Base-by-base conservation (phyloP, 2,329 filamentous ascomycete species). In the Ophiostoma sp. region DNA sequence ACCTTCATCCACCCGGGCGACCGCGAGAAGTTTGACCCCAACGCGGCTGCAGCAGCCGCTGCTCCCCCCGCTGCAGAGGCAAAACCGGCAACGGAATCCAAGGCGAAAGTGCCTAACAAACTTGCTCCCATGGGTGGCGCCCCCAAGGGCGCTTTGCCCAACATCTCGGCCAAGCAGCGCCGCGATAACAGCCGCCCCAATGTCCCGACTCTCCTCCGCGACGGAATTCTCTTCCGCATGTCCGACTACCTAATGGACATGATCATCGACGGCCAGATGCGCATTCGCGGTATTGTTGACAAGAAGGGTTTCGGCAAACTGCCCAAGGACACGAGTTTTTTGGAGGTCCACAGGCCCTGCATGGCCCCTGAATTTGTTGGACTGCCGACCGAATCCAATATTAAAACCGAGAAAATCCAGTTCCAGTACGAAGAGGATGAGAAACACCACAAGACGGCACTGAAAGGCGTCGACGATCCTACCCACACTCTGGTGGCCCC, bases 341-440 rank as follows among this genome's bases (percentile, higher is more conserved):
- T 78, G 2, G 81, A 87, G 61, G 82, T 86, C 1, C 80, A 79
- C 79, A 81, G 79, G 66, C 82, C 86, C 0, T 88, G 86, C 69
- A 74, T 83, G 33, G 78, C 69, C 8, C 50, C 45, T 2, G 15
- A 78, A 28, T 50, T 73, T 3, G 61, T 69, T 33, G 52, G 45
- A 4, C 31, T 70, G 8, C n/a, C 70, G 28, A 17, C 11, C 22
- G 55, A 28, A 15, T 9, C 39, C n/a, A 22, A 36, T 39, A 71
- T 50, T 12, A 48, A 22, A 22, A 25, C 61, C 2, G 70, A 74
- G 52, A 6, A 72, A 42, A 11, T 69, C 3, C 50, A 19, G 4
- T 57, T 57, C 31, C 31, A 73, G 12, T 48, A 45, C 11, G 57
- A 45, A 9, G 6, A 33, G 28, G 31, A 69, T 19, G 28, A 61